Evolutionary conservation across 805 yeast genomes (phyloP).

Genomic region (Tetrapisispora namnaoensis): DNA sequence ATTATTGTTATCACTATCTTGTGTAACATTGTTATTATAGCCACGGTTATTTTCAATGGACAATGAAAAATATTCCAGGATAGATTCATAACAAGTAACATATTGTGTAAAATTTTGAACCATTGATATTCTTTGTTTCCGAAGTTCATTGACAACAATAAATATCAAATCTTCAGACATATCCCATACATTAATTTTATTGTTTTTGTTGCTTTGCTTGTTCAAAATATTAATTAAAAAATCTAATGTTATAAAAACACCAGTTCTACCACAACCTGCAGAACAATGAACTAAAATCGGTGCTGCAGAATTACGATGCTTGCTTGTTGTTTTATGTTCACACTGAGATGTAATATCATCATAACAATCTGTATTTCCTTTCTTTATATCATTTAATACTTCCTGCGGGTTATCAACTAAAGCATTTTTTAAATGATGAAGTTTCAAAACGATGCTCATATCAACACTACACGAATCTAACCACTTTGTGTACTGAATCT

Average conservation of each 20-base stretch:
- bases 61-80: slow-evolving; percentile 24
- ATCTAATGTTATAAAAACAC: slow-evolving; percentile 71
- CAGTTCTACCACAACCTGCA: slow-evolving; percentile 96
- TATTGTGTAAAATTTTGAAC: slow-evolving; percentile 69
- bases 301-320: slow-evolving; percentile 5
- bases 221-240: slow-evolving; percentile 28
- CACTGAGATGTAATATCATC: not conserved
- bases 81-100: slow-evolving; percentile 57
- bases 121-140: slow-evolving; percentile 67
- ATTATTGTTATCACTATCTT: no score
- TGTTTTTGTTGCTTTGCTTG: slow-evolving; percentile 29
- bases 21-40: no score
- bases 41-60: not conserved
- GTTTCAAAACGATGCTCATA: slow-evolving; percentile 22
- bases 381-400: not conserved
- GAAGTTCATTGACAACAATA: slow-evolving; percentile 48
- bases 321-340: not conserved
- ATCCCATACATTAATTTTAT: slow-evolving; percentile 34
- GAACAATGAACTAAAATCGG: slow-evolving; percentile 82
- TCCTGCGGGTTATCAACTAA: not conserved
- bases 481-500: slow-evolving; percentile 74
- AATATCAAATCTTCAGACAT: slow-evolving; percentile 45
- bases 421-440: slow-evolving; percentile 26
- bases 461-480: slow-evolving; percentile 68
- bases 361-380: not conserved